Base-by-base conservation (phyloP, 2,329 filamentous ascomycete genomes). In the Lachnellula willkommii region DNA sequence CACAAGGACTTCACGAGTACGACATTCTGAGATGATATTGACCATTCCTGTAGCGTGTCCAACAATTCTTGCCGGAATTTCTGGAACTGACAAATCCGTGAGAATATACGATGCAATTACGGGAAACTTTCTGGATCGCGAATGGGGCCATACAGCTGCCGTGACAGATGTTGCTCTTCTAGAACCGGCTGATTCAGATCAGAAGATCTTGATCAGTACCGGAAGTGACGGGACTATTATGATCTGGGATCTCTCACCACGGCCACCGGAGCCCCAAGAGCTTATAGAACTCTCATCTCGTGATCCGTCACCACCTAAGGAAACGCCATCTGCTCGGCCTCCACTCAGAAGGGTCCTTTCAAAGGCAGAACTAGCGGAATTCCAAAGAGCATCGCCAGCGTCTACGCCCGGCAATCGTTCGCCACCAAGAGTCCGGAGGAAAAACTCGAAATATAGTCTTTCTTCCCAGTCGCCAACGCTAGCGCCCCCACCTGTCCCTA, bases 101-200 rank as follows among this genome's bases (percentile, higher is more conserved):
- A 81, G 94, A 37, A 76, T 99, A 15, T 99, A 99, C 66, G 89
- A 96, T 63, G 78, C 83, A 32, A 85, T 87, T 59, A 85, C 83
- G 43, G 92, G 93, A 8, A 74, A 77, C 1, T 86, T 99, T 55
- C 74, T 97, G 28, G 88, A 91, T 50, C 84, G 90, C 42, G 94
- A 97, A 73, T 96, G 91, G 83, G 94, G 94, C 1, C 94, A 99
- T 65, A 96, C 92, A 0, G 92, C 96, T 68, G 88, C 92, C 8
- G 90, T 99, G 61, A 95, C 89, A 51, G 92, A 92, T 58, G 84
- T 95, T 17, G 81, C 88, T 4, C 74, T 96, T 17, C 70, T 93
- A 11, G 82, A 88, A 53, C 63, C 60, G 15, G 77, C 77, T 7
- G 76, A 79, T 0, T 79, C 82, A 15, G 75, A 77, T 15, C 73